A percentile compares a stretch with the other conserved stretches of the same genome.
Evolutionary conservation across 768 basidiomycete genomes (phyloP).

Genomic region (Boletus vermiculosoides): DNA sequence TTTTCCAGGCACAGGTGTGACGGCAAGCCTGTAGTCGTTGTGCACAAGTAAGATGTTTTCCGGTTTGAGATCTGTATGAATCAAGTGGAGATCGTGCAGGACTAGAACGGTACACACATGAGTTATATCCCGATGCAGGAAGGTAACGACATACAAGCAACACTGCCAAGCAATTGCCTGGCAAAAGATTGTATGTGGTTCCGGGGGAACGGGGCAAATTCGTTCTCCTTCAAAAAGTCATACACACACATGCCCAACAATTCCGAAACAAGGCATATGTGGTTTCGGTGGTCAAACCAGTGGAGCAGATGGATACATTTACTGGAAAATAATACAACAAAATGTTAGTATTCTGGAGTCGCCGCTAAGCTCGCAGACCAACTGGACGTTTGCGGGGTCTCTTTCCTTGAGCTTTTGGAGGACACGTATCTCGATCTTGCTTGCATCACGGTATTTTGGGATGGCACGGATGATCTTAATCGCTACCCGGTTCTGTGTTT

Average conservation of each 20-base stretch:
- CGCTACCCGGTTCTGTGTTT: slow-evolving; percentile 76
- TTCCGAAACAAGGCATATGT: slow-evolving; percentile 96
- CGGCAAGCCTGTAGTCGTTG: slow-evolving; percentile 67
- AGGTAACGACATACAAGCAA: slow-evolving; percentile 72
- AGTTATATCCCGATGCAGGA: not conserved
- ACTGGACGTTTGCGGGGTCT: slow-evolving; percentile 89
- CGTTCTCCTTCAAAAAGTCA: slow-evolving; percentile 98
- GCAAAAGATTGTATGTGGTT: slow-evolving; percentile 97
- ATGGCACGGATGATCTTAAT: slow-evolving; percentile 99
- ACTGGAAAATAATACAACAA: slow-evolving; percentile 40
- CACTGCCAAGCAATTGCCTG: slow-evolving; percentile 84
- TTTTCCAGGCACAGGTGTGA: slow-evolving; percentile 65
- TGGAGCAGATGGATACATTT: slow-evolving; percentile 97
- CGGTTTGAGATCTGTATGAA: slow-evolving; percentile 98
- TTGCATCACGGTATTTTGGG: slow-evolving; percentile 97
- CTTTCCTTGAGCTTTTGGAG: slow-evolving; percentile 86
- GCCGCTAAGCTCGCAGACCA: slow-evolving; percentile 35
- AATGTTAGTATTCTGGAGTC: slow-evolving; percentile 21
- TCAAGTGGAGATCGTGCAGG: slow-evolving; percentile 83
- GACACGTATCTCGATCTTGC: slow-evolving; percentile 96
- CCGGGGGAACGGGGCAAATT: slow-evolving; percentile 94
- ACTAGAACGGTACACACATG: slow-evolving; percentile 46
- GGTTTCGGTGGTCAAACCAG: slow-evolving; percentile 96
- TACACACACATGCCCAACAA: slow-evolving; percentile 97
- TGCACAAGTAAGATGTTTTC: slow-evolving; percentile 96